Evolutionary conservation across 805 yeast species (phyloP).

Genomic region (Suhomyces pyralidae): DNA sequence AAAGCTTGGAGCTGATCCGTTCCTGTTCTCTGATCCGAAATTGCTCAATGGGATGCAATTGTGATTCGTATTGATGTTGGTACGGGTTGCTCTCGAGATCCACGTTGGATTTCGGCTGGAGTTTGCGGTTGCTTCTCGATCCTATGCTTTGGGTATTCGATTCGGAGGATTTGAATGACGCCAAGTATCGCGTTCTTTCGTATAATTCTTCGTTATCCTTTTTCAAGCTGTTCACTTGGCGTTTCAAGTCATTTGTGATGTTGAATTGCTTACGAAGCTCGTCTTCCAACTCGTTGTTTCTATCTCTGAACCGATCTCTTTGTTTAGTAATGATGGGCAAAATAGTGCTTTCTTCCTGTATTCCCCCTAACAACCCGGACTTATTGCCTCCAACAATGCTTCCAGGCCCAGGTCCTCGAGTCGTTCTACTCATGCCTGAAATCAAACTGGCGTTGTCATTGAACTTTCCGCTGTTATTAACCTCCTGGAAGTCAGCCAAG

Average conservation of each 20-base stretch:
- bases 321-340: constrained; percentile 90
- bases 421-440: constrained; percentile 49
- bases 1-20: constrained; percentile 65
- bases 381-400: constrained; percentile 19
- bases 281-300: constrained; percentile 80
- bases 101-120: constrained; percentile 28
- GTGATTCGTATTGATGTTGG: constrained; percentile 66
- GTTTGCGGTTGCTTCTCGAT: constrained; percentile 15
- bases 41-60: constrained; percentile 78
- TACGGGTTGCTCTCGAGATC: constrained; percentile 56
- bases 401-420: constrained; percentile 24
- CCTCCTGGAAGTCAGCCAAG: constrained; percentile 54
- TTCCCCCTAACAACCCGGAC: constrained; percentile 30
- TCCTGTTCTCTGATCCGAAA: constrained; percentile 77
- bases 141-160: constrained; percentile 9
- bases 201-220: constrained; percentile 75
- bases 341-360: constrained; percentile 46
- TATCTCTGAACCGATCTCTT: constrained; percentile 86
- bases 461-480: constrained; percentile 37
- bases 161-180: constrained; percentile 42
- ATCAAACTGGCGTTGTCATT: constrained; percentile 67
- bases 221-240: constrained; percentile 62
- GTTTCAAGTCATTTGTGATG: constrained; percentile 55
- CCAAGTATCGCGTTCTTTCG: constrained; percentile 69
- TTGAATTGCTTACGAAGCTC: constrained; percentile 61